Conservation (phyloP, 169 alveolate species). For the Plasmodium fragile region DNA sequence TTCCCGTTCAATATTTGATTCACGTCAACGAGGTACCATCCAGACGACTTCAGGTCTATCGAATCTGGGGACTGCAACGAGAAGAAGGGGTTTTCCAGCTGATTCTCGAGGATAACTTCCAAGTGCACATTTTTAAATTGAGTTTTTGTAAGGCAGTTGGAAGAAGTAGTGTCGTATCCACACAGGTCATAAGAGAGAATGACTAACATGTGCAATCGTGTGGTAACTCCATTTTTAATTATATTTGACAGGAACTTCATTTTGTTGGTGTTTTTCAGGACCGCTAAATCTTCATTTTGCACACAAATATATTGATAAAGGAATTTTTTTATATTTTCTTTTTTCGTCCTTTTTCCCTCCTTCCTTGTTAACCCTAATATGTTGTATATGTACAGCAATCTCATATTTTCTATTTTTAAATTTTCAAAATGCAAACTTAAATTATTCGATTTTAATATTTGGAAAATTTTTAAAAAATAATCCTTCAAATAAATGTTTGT, state of each 20-base stretch:
- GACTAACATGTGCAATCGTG: constrained; percentile 70
- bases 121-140: constrained; percentile 47
- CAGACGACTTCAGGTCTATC: constrained; percentile 56
- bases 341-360: constrained; percentile 63
- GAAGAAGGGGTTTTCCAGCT: constrained; percentile 58
- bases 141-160: constrained; percentile 42
- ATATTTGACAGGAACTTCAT: constrained; percentile 70
- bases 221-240: constrained; percentile 71
- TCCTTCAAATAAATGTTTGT: constrained; percentile 70
- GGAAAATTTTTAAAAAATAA: constrained; percentile 69
- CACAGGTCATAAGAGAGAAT: constrained; percentile 31
- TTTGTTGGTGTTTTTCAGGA: constrained; percentile 29
- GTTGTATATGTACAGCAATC: constrained; percentile 31
- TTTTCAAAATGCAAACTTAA: constrained; percentile 65
- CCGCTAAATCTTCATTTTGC: constrained; percentile 53
- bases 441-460: constrained; percentile 64
- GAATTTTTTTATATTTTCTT: constrained; percentile 73
- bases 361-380: constrained; percentile 72
- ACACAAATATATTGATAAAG: constrained; percentile 74
- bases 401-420: constrained; percentile 43
- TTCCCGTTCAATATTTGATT: constrained; percentile 73
- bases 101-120: constrained; percentile 71
- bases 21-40: constrained; percentile 73
- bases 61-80: constrained; percentile 64
- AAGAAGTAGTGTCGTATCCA: constrained; percentile 27